Percentiles rank a stretch among this genome's conserved stretches.
Evolutionary conservation across 73 alveolate species (phyloP).

Genomic region (Tetrahymena elliotti): DNA sequence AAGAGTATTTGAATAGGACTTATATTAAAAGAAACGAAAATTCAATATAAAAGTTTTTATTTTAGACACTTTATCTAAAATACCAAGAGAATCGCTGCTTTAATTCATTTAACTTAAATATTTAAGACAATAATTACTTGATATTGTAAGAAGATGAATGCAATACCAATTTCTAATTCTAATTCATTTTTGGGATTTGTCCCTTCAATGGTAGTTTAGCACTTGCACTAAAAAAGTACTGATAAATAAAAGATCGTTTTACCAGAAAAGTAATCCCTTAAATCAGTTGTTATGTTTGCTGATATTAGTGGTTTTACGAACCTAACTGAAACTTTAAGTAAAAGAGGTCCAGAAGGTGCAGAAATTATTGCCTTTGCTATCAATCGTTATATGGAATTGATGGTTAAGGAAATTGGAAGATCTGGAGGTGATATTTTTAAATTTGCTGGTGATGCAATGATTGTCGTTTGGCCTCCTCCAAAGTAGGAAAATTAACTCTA

Average conservation of each 20-base stretch:
- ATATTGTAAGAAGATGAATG: neutral
- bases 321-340: slow-evolving; percentile 33
- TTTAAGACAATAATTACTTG: neutral
- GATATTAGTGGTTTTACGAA: slow-evolving; percentile 41
- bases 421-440: slow-evolving; percentile 95
- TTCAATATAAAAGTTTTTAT: neutral
- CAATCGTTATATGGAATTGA: slow-evolving; percentile 87
- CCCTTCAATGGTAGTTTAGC: slow-evolving; percentile 36
- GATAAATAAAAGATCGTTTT: neutral
- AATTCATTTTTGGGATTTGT: slow-evolving; percentile 24
- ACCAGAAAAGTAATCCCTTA: slow-evolving; percentile 28
- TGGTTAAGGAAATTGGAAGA: slow-evolving; percentile 73
- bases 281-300: slow-evolving; percentile 45
- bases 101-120: neutral
- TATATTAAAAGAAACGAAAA: neutral
- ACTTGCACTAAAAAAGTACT: neutral
- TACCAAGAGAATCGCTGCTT: neutral
- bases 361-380: slow-evolving; percentile 86
- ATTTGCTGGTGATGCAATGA: slow-evolving; percentile 95
- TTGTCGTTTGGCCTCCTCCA: slow-evolving; percentile 92
- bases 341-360: slow-evolving; percentile 86
- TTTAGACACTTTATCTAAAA: neutral
- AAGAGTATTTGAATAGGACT: neutral
- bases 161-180: neutral
- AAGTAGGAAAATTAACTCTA: slow-evolving; percentile 5